Evolutionary conservation across 2,329 filamentous ascomycete genomes (phyloP), one percentile per base, ranked within the genome.

Genomic region (Microcyclosporella mali): DNA sequence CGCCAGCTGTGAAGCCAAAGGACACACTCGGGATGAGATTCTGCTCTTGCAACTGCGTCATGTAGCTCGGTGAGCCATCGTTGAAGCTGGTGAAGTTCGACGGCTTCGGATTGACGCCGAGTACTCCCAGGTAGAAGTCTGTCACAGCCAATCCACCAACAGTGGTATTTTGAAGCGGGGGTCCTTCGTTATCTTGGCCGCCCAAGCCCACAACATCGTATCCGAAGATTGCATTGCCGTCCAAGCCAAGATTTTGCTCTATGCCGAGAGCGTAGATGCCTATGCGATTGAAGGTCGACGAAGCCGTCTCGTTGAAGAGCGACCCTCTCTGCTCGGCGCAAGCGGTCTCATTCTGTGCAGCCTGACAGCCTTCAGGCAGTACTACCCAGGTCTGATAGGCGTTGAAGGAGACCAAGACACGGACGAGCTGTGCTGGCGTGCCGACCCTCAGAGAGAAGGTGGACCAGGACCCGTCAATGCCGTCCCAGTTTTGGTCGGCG

Each of bases 1-100:
- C 82, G 12, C 85, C 85, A 31, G 84, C 84, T 3, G 84, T 88
- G 60, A 82, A 88, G 39, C 81, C 83, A 59, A 84, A 88, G 32
- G 81, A 85, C 49, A 85, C 72, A 59, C 84, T 87, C 1, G 83
- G 80, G 36, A 88, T 84, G 44, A 66, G 68, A 7, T 75, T 75
- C 43, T 74, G 70, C 9, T 72, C 63, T 56, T 80, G 74, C 33
- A 84, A 75, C 39, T 56, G 50, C 1, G 62, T 63, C 59, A 73
- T 66, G 50, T 66, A 83, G 66, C 57, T 81, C 64, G 52, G 75
- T 66, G 56, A 81, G 57, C 44, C 76, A 64, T 55, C 75, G 67
- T 52, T 75, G 64, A 60, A 74, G 67, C 44, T 74, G 59, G 57
- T 66, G 53, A 73, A 72, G 50, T 75, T 75, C 14, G 70, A 71